Evolutionary conservation across 2,329 filamentous ascomycete genomes (phyloP), one percentile per base, ranked within the genome.

Genomic region (Bertia moriformis): DNA sequence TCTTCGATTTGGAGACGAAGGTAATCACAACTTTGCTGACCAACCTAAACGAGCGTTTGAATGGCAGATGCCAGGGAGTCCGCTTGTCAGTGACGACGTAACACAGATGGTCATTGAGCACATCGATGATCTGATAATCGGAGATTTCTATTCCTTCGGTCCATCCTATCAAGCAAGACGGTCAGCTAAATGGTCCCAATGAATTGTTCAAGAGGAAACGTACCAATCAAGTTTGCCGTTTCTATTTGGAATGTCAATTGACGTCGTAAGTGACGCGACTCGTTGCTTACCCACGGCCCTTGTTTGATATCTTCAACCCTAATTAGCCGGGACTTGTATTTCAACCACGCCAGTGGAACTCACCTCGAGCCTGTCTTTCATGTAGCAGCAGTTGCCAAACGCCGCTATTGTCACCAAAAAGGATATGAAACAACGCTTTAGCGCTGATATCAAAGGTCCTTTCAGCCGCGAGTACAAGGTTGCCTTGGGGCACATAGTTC

Each of bases 21-120:
- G 79, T 83, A 42, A 85, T 78, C 37, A 83, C 77, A 40, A 82
- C 70, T 49, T 83, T 84, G 44, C 69, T 80, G 37, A 78, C 67
- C 3, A 83, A 61, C 37, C 69, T 65, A 49, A 83, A 81, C 19
- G 70, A 65, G 24, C 69, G 62, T 41, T 69, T 62, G 47, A 73
- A 68, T 5, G 80, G 79, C 17, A 84, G 60, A 58, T 81, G 75
- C 72, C 74, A 79, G 15, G 52, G 49, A 4, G 50, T 52, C 35
- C 55, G 53, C 43, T 43, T 48, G 38, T 55, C 52, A 4, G 51
- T 51, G 15, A 57, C 44, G 4, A 56, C 53, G 38, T 57, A 57
- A 35, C 51, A 55, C 19, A 56, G 43, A 38, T 73, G 68, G 39
- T 73, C 69, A 45, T 71, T 71, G 42, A 66, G 58, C 4, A 72